phyloP scores from a whole-genome alignment of 192 early-diverging fungal genomes.

The Chytriomyces sp. region DNA sequence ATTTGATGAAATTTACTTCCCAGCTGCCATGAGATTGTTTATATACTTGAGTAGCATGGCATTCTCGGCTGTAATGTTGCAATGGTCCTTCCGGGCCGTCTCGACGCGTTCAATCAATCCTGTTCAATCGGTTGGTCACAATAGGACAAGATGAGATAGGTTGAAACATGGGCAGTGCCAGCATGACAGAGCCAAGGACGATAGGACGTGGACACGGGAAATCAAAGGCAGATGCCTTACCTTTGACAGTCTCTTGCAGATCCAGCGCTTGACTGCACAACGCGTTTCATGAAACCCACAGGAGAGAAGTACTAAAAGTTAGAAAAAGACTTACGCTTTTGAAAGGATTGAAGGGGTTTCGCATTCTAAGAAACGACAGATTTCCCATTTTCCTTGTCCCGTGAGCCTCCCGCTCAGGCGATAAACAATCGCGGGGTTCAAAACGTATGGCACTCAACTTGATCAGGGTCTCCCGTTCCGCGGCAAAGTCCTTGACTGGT shows the following conservation, averaged over 20 bases:
- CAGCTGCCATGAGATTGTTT: slow-evolving; percentile 50
- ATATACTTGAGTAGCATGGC: slow-evolving; percentile 49
- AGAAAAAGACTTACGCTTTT: neutral
- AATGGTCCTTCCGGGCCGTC: slow-evolving; percentile 27
- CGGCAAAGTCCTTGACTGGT: neutral
- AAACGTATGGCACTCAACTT: no score
- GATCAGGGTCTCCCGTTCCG: neutral
- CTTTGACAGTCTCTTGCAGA: slow-evolving; percentile 28
- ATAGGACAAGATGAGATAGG: neutral
- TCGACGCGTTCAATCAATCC: slow-evolving; percentile 41
- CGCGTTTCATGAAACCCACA: no score
- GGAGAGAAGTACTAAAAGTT: neutral
- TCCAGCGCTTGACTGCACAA: slow-evolving; percentile 29
- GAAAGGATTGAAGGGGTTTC: neutral
- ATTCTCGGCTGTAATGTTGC: slow-evolving; percentile 39
- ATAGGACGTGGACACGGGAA: neutral
- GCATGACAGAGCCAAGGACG: neutral
- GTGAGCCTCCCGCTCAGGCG: no score
- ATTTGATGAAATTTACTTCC: no score
- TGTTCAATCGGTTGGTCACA: neutral
- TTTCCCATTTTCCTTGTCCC: no score
- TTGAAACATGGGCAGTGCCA: neutral
- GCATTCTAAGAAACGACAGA: neutral
- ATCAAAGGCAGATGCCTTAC: neutral
- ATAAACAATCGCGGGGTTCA: no score